phyloP scores from a whole-genome alignment of 2,329 filamentous ascomycete species.

The Colletotrichum karsti region DNA sequence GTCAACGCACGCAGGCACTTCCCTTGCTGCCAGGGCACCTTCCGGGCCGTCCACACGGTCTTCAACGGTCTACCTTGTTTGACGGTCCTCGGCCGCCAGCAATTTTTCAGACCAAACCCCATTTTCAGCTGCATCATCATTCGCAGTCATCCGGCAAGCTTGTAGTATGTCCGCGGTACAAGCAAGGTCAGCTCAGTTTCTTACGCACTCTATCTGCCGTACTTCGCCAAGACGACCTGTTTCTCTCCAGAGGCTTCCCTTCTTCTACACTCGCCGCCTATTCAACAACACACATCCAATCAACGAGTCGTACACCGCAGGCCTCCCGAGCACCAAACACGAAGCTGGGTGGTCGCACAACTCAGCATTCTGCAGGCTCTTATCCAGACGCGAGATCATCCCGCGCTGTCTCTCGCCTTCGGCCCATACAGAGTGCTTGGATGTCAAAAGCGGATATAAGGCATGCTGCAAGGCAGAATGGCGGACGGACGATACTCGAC shows the following conservation, averaged over 20 bases:
- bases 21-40: constrained; percentile 4
- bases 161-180: background rate
- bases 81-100: background rate
- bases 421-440: background rate
- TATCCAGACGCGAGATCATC: background rate
- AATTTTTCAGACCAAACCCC: background rate
- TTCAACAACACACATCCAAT: background rate
- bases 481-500: background rate
- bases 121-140: background rate
- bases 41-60: background rate
- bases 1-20: background rate
- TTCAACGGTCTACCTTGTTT: constrained; percentile 1
- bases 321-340: background rate
- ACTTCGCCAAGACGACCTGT: background rate
- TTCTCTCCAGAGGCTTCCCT: background rate
- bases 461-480: constrained; percentile 16
- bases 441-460: background rate
- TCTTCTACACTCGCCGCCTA: background rate
- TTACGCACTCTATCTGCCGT: background rate
- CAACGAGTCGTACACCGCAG: background rate
- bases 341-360: background rate
- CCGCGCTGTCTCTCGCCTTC: background rate
- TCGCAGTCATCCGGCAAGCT: background rate
- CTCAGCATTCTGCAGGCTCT: background rate
- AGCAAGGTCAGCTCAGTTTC: constrained; percentile 6